Percentiles rank a stretch among this genome's conserved stretches.
phyloP scores from a whole-genome alignment of 2,329 filamentous ascomycete genomes.

The Aspergillus brunneoviolaceus region DNA sequence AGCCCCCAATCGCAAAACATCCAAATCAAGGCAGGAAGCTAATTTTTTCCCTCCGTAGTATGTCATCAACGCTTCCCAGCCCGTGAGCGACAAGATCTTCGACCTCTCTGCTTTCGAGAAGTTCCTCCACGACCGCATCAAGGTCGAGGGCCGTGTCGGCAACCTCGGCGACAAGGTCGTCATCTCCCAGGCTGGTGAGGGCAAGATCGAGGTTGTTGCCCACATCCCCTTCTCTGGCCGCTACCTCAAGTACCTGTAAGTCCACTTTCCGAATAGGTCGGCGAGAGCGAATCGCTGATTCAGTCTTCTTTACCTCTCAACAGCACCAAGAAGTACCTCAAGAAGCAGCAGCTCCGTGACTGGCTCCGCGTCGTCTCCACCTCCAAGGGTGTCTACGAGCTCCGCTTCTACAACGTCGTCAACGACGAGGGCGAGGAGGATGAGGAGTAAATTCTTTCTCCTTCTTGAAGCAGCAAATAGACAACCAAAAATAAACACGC shows the following conservation, averaged over 20 bases:
- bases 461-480: conserved; percentile 18
- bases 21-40: not conserved
- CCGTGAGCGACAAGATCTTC: conserved; percentile 99
- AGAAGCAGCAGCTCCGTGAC: conserved; percentile 99
- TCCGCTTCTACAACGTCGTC: conserved; percentile 99
- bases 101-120: conserved; percentile 98
- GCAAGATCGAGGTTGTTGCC: conserved; percentile 96
- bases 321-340: conserved; percentile 99
- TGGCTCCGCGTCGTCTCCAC: conserved; percentile 99
- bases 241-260: conserved; percentile 99
- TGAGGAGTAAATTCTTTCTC: conserved; percentile 74
- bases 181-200: conserved; percentile 88
- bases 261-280: conserved; percentile 22
- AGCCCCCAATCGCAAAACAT: not conserved
- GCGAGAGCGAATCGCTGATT: not conserved
- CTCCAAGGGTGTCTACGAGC: conserved; percentile 97
- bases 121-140: conserved; percentile 99
- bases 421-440: conserved; percentile 98
- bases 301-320: not conserved
- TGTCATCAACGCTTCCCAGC: conserved; percentile 99
- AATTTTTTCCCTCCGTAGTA: conserved; percentile 57
- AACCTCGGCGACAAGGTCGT: conserved; percentile 93
- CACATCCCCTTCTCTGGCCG: conserved; percentile 98
- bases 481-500: not conserved
- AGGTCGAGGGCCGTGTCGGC: conserved; percentile 96